Evolutionary conservation across 2,329 filamentous ascomycete species (phyloP), one percentile per base, ranked within the genome.

Genomic region (Arthrobotrys conoides): DNA sequence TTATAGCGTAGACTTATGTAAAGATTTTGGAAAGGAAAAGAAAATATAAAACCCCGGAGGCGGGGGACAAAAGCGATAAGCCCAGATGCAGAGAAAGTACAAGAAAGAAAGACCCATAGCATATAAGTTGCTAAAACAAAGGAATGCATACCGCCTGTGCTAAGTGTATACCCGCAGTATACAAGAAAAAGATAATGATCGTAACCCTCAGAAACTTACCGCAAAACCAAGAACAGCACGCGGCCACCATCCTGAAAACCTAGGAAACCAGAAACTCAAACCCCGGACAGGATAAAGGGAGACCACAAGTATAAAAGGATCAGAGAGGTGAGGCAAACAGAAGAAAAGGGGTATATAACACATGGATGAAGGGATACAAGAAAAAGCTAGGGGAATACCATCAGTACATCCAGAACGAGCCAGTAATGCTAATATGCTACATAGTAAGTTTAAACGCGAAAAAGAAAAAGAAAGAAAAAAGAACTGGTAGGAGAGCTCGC

Each of bases 351-450:
- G 61, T 63, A 71, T 76, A 76, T 57, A 66, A 69, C 36, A 61
- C 30, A 69, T 12, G 30, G 44, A 55, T 22, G 49, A 53, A 33
- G 57, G 53, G 41, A 57, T 33, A 49, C 66, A 65, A 27, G 38
- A 22, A 46, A 44, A 49, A 9, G 8, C 36, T 8, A 46, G 18
- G 44, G 41, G 61, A 27, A 61, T 44, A 61, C 57, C 36, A 20
- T 27, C 36, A 53, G 46, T 55, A 66, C 48, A 64, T 65, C 49
- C n/a, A 18, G 24, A 64, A 51, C 46, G 46, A 66, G 53, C 65
- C 46, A 48, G 46, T 18, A 24, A 70, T 76, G 71, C 71, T 76
- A 76, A 76, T 76, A 76, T 76, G 71, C 71, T 76, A 77, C 61
- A 77, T 67, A 27, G 48, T 51, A 51, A 51, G 36, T 41, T 36